phyloP scores from a whole-genome alignment of 2,329 filamentous ascomycete species.

The Xenosphaeropsis pyriputrescens region DNA sequence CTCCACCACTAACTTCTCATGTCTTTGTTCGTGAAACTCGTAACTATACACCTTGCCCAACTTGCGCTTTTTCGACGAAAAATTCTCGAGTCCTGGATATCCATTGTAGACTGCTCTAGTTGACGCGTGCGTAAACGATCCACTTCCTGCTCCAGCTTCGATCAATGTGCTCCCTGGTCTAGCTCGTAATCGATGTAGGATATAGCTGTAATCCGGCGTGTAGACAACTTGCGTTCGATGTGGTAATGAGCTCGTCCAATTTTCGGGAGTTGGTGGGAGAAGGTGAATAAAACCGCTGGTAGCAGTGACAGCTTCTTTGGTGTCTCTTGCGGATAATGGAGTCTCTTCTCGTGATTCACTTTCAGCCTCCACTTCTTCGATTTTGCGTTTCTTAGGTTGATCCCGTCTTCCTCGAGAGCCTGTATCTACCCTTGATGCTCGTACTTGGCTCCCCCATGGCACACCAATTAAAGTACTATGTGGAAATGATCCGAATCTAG shows the following conservation, averaged over 20 bases:
- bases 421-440: conserved; percentile 81
- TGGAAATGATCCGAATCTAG: conserved; percentile 82
- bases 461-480: conserved; percentile 63
- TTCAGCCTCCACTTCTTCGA: conserved; percentile 20
- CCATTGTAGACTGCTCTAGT: conserved; percentile 64
- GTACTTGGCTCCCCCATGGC: conserved; percentile 84
- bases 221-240: conserved; percentile 81
- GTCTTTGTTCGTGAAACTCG: conserved; percentile 65
- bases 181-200: conserved; percentile 61
- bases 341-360: conserved; percentile 6
- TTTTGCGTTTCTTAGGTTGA: conserved; percentile 35
- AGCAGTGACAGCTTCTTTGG: conserved; percentile 36
- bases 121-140: conserved; percentile 71
- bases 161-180: conserved; percentile 61
- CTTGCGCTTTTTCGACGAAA: conserved; percentile 19
- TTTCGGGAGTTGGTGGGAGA: conserved; percentile 64
- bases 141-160: conserved; percentile 70
- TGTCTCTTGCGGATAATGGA: conserved; percentile 10
- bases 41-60: conserved; percentile 67
- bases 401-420: conserved; percentile 69
- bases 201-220: conserved; percentile 75
- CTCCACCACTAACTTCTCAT: conserved; percentile 53
- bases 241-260: conserved; percentile 68
- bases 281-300: conserved; percentile 64
- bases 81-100: conserved; percentile 28